Conservation (phyloP, 805 yeast species). For the Candida peoriensis region DNA sequence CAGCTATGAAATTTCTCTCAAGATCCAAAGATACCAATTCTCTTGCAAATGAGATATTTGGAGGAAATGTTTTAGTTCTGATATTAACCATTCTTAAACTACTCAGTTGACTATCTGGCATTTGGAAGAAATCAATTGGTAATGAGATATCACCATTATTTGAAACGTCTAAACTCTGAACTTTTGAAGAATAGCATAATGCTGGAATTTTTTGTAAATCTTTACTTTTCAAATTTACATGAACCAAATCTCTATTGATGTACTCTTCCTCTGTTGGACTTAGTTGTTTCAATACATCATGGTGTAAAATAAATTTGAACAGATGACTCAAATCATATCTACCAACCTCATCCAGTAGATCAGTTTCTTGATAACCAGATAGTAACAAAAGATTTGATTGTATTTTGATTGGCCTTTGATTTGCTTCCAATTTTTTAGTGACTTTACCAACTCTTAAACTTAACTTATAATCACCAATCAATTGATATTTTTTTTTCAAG, state of each 20-base stretch:
- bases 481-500: conserved; percentile 71
- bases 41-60: conserved; percentile 63
- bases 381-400: conserved; percentile 68
- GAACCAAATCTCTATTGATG: conserved; percentile 59
- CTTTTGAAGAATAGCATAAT: conserved; percentile 74
- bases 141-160: conserved; percentile 81
- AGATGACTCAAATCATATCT: conserved; percentile 79
- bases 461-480: conserved; percentile 68
- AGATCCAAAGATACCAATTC: conserved; percentile 63
- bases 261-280: conserved; percentile 68
- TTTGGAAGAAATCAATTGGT: conserved; percentile 82
- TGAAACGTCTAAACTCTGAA: conserved; percentile 76
- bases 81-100: conserved; percentile 65
- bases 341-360: conserved; percentile 71
- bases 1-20: conserved; percentile 71
- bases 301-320: conserved; percentile 72
- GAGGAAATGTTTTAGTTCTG: conserved; percentile 71
- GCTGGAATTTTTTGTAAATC: conserved; percentile 83
- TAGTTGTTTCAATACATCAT: conserved; percentile 53
- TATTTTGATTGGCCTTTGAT: conserved; percentile 72
- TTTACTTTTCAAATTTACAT: conserved; percentile 68
- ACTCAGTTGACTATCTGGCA: conserved; percentile 61
- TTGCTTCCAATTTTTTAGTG: conserved; percentile 64
- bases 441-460: conserved; percentile 72
- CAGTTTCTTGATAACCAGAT: conserved; percentile 77